Base-by-base conservation (phyloP, 139 green algal genomes). In the Desmodesmus armatus region DNA sequence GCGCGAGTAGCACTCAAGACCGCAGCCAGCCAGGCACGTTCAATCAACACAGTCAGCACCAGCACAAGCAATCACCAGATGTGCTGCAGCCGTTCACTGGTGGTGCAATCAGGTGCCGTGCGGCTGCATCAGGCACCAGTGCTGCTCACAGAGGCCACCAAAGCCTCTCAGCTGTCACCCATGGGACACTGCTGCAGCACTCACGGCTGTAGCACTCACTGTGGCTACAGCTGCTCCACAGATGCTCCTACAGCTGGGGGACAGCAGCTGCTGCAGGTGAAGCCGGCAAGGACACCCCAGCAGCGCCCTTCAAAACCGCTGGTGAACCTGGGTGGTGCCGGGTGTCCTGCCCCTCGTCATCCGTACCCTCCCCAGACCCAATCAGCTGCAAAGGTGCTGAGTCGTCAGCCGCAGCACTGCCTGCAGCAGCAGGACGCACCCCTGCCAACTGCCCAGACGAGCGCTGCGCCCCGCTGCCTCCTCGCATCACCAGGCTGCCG, bases 401-500 rank as follows among this genome's bases (percentile, higher is more conserved):
- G 33, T 2, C 43, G 35, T 35, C 66, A 31, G 66, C 35, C 44
- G 66, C 35, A 39, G 7, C n/a, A 39, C 58, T 66, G 31, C n/a
- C 37, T n/a, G 60, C 37, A 69, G 60, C n/a, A 29, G 60, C 37
- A 40, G 19, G n/a, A 29, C 60, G n/a, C 60, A 31, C 17, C 66
- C 31, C 63, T 33, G 3, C n/a, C n/a, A n/a, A n/a, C n/a, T n/a
- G n/a, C n/a, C n/a, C n/a, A n/a, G n/a, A n/a, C n/a, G n/a, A n/a
- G n/a, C n/a, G n/a, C n/a, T n/a, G n/a, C n/a, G n/a, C n/a, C n/a
- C n/a, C n/a, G n/a, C n/a, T n/a, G n/a, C n/a, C n/a, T n/a, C n/a
- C n/a, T n/a, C n/a, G n/a, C n/a, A n/a, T n/a, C n/a, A 19, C 33
- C 66, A 49, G 17, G 66, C 66, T 74, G 66, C 66, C 66, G 66